Evolutionary conservation across 352 stramenopile genomes (phyloP).

Genomic region (Pythium rishiriense): DNA sequence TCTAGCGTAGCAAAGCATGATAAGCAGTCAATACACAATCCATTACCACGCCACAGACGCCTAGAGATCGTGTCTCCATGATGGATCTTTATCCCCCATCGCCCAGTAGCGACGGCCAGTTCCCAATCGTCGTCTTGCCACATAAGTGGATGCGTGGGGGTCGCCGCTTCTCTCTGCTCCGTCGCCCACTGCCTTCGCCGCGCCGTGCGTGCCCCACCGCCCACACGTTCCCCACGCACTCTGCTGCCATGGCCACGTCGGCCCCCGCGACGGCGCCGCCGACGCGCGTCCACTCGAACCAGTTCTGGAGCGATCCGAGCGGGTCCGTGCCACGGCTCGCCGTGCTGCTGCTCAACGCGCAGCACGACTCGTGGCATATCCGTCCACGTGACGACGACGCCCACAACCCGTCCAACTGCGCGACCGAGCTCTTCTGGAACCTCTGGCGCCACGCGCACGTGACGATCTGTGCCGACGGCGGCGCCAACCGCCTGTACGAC

Average conservation of each 20-base stretch:
- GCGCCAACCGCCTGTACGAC: conserved; percentile 94
- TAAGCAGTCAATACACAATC: too few relatives aligned
- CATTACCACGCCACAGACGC: too few relatives aligned
- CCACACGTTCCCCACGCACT: background rate
- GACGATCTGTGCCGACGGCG: conserved; percentile 93
- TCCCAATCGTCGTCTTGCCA: background rate
- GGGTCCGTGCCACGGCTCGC: conserved; percentile 42
- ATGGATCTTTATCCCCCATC: too few relatives aligned
- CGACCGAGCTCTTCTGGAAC: conserved; percentile 63
- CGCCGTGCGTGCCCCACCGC: background rate
- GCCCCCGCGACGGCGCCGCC: conserved; percentile 10
- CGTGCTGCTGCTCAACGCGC: conserved; percentile 63
- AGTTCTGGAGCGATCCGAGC: conserved; percentile 53
- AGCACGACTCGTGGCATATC: conserved; percentile 48
- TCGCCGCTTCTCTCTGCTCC: background rate
- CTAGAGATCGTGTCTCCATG: too few relatives aligned
- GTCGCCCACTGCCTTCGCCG: background rate
- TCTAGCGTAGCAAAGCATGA: too few relatives aligned
- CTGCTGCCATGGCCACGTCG: conserved; percentile 8
- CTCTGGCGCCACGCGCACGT: conserved; percentile 65
- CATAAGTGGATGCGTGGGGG: background rate
- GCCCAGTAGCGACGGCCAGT: background rate
- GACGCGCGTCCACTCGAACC: conserved; percentile 44
- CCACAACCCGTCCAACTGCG: conserved; percentile 30
- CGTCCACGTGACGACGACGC: conserved; percentile 13